phyloP scores from a whole-genome alignment of 768 basidiomycete species.

The Rickenella mellea region DNA sequence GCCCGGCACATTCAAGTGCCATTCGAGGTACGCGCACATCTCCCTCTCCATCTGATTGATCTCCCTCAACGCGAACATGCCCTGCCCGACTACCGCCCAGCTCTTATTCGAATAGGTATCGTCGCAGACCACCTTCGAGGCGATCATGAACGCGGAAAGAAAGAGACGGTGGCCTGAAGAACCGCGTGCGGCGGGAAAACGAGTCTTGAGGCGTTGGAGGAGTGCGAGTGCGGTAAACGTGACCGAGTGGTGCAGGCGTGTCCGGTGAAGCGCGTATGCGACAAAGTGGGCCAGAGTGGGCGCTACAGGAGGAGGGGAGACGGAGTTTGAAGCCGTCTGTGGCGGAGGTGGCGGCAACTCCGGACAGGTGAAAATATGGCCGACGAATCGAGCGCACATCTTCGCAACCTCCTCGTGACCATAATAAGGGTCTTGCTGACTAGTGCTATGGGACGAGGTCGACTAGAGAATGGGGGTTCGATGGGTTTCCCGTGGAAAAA shows the following conservation, averaged over 20 bases:
- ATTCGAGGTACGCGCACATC: slow-evolving; percentile 90
- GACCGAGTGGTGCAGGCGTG: slow-evolving; percentile 49
- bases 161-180: slow-evolving; percentile 86
- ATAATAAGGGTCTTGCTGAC: slow-evolving; percentile 58
- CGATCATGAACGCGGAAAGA: slow-evolving; percentile 90
- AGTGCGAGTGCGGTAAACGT: slow-evolving; percentile 57
- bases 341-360: slow-evolving; percentile 50
- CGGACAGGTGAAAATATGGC: slow-evolving; percentile 79
- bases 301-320: slow-evolving; percentile 19
- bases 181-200: slow-evolving; percentile 87
- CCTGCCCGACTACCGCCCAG: slow-evolving; percentile 85
- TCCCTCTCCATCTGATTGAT: slow-evolving; percentile 97
- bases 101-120: slow-evolving; percentile 92
- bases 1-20: slow-evolving; percentile 61
- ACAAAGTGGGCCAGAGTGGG: slow-evolving; percentile 32
- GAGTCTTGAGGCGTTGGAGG: slow-evolving; percentile 76
- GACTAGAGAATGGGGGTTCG: no score
- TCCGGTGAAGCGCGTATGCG: slow-evolving; percentile 41
- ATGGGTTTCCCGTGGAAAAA: no score
- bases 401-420: slow-evolving; percentile 70
- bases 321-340: not conserved
- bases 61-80: slow-evolving; percentile 76
- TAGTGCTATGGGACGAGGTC: no score
- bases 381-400: slow-evolving; percentile 71
- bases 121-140: slow-evolving; percentile 87